phyloP scores from a whole-genome alignment of 1,284 basidiomycete genomes.

The Microbotryomycetes sp. region DNA sequence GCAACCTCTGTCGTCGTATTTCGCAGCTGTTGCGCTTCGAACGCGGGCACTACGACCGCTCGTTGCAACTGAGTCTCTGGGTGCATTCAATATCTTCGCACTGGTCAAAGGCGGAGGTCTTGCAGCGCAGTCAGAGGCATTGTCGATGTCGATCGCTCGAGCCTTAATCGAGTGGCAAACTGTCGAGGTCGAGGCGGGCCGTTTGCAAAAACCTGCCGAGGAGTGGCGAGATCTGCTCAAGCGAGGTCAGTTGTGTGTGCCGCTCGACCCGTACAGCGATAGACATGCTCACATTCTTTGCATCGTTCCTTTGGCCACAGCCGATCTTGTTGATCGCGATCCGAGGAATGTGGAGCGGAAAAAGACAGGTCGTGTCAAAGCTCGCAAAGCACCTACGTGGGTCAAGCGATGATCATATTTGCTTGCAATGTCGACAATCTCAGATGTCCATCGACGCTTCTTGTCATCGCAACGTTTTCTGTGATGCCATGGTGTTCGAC shows the following conservation, averaged over 20 bases:
- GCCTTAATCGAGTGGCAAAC: slow-evolving; percentile 51
- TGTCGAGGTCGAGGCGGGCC: slow-evolving; percentile 30
- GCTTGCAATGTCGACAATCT: too few relatives aligned
- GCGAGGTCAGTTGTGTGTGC: slow-evolving; percentile 53
- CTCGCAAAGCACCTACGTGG: slow-evolving; percentile 87
- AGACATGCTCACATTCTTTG: slow-evolving; percentile 6
- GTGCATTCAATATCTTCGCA: slow-evolving; percentile 87
- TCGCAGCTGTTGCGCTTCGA: slow-evolving; percentile 67
- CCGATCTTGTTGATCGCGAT: slow-evolving; percentile 81
- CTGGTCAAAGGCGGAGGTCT: slow-evolving; percentile 82
- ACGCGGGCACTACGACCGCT: slow-evolving; percentile 76
- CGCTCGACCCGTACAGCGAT: neutral
- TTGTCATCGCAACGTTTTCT: too few relatives aligned
- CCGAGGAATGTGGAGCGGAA: slow-evolving; percentile 97
- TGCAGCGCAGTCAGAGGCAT: slow-evolving; percentile 83
- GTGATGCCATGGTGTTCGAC: too few relatives aligned
- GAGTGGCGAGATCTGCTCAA: slow-evolving; percentile 60
- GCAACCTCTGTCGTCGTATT: slow-evolving; percentile 67
- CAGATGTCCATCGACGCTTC: too few relatives aligned
- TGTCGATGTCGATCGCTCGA: slow-evolving; percentile 75
- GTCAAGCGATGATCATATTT: slow-evolving; percentile 70
- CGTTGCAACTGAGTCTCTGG: slow-evolving; percentile 74
- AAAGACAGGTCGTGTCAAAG: slow-evolving; percentile 86
- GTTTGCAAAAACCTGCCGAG: slow-evolving; percentile 56
- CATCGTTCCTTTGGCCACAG: slow-evolving; percentile 47